Evolutionary conservation across 2,329 filamentous ascomycete species (phyloP).

Genomic region (Orbilia oligospora): DNA sequence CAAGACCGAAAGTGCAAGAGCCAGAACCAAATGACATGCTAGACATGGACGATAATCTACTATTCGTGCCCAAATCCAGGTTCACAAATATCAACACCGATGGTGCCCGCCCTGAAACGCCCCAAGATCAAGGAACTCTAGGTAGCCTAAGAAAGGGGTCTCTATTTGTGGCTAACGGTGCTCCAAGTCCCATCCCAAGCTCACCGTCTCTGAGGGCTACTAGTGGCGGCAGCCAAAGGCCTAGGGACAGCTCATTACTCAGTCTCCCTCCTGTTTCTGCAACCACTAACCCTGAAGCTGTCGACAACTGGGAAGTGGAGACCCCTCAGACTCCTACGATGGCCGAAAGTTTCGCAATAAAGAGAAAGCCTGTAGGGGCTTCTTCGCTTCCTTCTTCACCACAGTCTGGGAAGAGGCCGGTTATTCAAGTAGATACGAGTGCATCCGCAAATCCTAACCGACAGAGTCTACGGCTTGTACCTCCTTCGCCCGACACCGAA

Average conservation of each 20-base stretch:
- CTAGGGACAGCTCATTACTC: conserved; percentile 40
- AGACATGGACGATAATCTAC: conserved; percentile 19
- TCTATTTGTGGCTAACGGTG: conserved; percentile 53
- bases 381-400: conserved; percentile 29
- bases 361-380: conserved; percentile 35
- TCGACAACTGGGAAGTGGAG: conserved; percentile 15
- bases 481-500: conserved; percentile 43
- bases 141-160: conserved; percentile 46
- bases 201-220: conserved; percentile 49
- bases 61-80: conserved; percentile 29
- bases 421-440: conserved; percentile 19
- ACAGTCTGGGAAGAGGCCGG: conserved; percentile 37
- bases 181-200: conserved; percentile 50
- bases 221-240: conserved; percentile 39
- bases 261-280: conserved; percentile 42
- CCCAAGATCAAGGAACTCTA: conserved; percentile 50
- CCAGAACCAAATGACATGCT: conserved; percentile 25
- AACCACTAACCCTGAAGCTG: not conserved
- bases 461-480: conserved; percentile 36
- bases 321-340: conserved; percentile 20
- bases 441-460: not conserved
- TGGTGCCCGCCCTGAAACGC: conserved; percentile 45
- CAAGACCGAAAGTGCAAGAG: conserved; percentile 48
- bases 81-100: conserved; percentile 24
- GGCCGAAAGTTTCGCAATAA: conserved; percentile 23